Evolutionary conservation across 2,329 filamentous ascomycete genomes (phyloP), one percentile per base, ranked within the genome.

Genomic region (Arthrobotrys pseudoclavata): DNA sequence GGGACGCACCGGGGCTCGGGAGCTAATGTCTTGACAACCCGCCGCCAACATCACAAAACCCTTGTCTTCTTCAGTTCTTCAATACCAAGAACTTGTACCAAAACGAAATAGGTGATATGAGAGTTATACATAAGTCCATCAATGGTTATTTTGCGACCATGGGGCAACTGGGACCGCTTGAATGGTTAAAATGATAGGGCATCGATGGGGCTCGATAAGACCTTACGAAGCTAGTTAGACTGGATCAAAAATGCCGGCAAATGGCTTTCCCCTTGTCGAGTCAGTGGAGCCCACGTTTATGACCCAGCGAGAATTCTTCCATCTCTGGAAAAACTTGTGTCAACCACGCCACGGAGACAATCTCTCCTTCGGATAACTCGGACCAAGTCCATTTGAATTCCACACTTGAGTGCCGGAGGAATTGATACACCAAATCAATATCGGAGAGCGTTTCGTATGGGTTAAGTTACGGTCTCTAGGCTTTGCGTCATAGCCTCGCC

Each of bases 351-450:
- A 67, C 69, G 69, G 61, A 74, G 42, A 61, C 52, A 61, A 20
- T 60, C 24, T 63, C 29, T 60, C 62, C 69, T 52, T 74, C 69
- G 69, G 69, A 62, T 74, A 74, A 53, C 62, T 67, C 69, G 69
- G 69, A 74, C 66, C 20, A 31, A 18, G 1, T 22, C 10, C 55
- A 15, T 48, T 61, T 31, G 22, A 15, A 42, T 26, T 60, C 26
- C 34, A 42, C 47, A 12, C 47, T 13, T 34, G 42, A 12, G 13
- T 42, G 37, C 37, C 37, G 12, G 37, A n/a, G 15, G 37, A 4
- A 42, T 15, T 10, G n/a, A n/a, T 7, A 12, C n/a, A 45, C 42
- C 9, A 45, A 45, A 45, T 45, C n/a, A 20, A 20, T 45, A 9
- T 45, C 42, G 20, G n/a, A 3, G 18, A 18, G 9, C 10, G 42